Evolutionary conservation across 208 protist species (phyloP), one percentile per base, ranked within the genome.

Genomic region (Naegleria lovaniensis): DNA sequence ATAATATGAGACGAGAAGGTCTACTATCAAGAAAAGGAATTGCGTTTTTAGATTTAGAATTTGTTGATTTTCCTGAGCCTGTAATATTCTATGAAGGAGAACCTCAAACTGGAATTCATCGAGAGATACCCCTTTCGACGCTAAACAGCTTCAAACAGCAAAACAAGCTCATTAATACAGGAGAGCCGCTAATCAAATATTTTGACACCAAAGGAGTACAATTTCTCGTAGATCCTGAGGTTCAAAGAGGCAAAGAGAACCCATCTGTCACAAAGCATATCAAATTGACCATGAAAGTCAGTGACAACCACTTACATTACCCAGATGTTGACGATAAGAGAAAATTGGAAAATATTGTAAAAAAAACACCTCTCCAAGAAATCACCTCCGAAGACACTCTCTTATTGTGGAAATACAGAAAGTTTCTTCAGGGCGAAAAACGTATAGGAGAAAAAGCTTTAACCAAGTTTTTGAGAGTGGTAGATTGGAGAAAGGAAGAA

Each of bases 331-430:
- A 29, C 0, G 83, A 87, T 33, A 40, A 51, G 33, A 87, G 29
- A 87, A 41, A 51, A n/a, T 39, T 87, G 11, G 33, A 51, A 9
- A 29, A 9, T 22, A 87, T 87, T 87, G 33, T 87, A 13, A 51
- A 88, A 52, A 67, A 33, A 25, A 76, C 86, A 5, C 29, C 51
- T 33, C 40, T 76, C 0, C 7, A 75, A n/a, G 51, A 89, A 43
- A 59, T 89, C 15, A 92, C 93, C 16, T 90, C 94, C 33, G 96
- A 98, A 90, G 96, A 98, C 19, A 94, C 93, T 87, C 91, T 94
- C 52, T 93, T 99, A 89, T 92, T 99, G 88, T 99, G 97, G 97
- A 97, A 96, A 89, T 98, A 97, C 92, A 93, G 96, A 51, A 93
- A 95, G 89, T 98, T 95, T 91, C 92, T 98, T 52, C n/a, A 29